Percentiles rank a stretch among this genome's conserved stretches.
phyloP scores from a whole-genome alignment of 1,139 yeast genomes.

The Candida labiduridarum region DNA sequence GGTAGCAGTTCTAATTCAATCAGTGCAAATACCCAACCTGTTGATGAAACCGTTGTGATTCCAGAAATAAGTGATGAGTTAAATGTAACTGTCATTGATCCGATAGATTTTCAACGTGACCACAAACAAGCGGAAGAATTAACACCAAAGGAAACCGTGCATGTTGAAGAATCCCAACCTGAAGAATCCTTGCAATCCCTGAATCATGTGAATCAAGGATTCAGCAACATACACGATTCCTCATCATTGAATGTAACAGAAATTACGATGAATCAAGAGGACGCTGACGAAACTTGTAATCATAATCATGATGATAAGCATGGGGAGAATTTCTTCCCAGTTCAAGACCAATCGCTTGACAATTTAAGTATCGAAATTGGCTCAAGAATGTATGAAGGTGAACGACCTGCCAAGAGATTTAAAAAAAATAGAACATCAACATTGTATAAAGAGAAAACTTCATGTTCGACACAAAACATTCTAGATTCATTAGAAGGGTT shows the following conservation, averaged over 20 bases:
- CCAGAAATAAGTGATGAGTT: neutral
- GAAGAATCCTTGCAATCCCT: neutral
- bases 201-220: neutral
- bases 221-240: neutral
- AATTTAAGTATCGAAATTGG: constrained; percentile 19
- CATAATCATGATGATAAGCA: constrained; percentile 10
- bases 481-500: constrained; percentile 1
- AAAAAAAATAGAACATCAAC: constrained; percentile 7
- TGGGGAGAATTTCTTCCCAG: constrained; percentile 18
- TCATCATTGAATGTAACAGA: neutral
- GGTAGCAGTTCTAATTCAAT: neutral
- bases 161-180: neutral
- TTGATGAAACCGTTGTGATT: neutral
- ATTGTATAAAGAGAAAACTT: constrained; percentile 3
- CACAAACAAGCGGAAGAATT: neutral
- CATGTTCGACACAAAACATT: constrained; percentile 8
- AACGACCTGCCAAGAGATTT: constrained; percentile 14
- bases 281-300: constrained; percentile 4
- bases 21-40: too few species aligned
- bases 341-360: constrained; percentile 2
- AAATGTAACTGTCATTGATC: neutral
- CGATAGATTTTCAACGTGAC: neutral
- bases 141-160: neutral
- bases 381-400: constrained; percentile 17
- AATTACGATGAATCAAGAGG: neutral